phyloP scores from a whole-genome alignment of 139 green algal species.

The Haematococcus lacustris region DNA sequence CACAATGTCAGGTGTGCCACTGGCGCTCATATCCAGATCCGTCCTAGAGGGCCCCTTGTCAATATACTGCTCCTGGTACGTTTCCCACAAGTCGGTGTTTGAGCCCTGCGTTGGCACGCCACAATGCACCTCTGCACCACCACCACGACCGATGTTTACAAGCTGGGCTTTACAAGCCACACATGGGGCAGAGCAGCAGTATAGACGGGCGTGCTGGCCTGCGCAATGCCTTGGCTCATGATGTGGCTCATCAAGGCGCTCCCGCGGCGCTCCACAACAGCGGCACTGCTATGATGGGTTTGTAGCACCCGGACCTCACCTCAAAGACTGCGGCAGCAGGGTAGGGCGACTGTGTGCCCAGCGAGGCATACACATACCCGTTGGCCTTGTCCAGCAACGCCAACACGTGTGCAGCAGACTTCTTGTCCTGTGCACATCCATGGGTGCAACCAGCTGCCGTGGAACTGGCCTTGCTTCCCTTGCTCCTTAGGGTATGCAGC shows the following conservation, averaged over 20 bases:
- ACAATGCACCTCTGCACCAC: neutral
- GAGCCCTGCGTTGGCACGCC: neutral
- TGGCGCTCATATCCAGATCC: too few relatives aligned
- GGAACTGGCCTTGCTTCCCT: too few relatives aligned
- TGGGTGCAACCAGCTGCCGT: too few relatives aligned
- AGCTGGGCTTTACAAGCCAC: neutral
- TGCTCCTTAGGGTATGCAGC: too few relatives aligned
- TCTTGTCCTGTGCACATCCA: slow-evolving; percentile 10
- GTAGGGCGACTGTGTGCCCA: slow-evolving; percentile 25
- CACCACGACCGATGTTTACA: neutral
- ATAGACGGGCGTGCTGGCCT: neutral
- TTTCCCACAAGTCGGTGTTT: slow-evolving; percentile 13
- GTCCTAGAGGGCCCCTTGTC: too few relatives aligned
- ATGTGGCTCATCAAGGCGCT: neutral
- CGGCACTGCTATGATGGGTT: neutral
- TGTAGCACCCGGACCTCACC: neutral
- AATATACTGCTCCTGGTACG: slow-evolving; percentile 12
- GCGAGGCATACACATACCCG: slow-evolving; percentile 58
- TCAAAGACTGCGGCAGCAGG: neutral
- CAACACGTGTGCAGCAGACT: slow-evolving; percentile 17
- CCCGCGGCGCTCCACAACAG: too few relatives aligned
- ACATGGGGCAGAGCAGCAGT: neutral
- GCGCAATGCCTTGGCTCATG: neutral
- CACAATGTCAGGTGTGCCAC: too few relatives aligned
- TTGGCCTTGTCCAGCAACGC: slow-evolving; percentile 68